Evolutionary conservation across 2,329 filamentous ascomycete genomes (phyloP).

Genomic region (Colletotrichum magnum): DNA sequence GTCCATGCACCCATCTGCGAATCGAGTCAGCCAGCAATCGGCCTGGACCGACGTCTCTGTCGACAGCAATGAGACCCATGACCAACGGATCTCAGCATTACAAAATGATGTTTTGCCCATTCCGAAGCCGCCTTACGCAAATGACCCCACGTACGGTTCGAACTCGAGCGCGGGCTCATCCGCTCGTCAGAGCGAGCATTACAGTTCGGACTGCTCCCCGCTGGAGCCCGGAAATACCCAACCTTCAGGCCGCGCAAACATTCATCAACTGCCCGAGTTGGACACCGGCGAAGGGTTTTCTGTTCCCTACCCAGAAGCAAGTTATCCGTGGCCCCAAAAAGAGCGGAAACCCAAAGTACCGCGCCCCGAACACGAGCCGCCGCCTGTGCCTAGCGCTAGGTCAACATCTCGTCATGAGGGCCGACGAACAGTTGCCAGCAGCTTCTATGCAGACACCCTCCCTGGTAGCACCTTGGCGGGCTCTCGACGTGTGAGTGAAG

Average conservation of each 20-base stretch:
- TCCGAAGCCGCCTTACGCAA: slow-evolving; percentile 41
- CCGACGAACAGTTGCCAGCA: slow-evolving; percentile 51
- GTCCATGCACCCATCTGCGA: slow-evolving; percentile 56
- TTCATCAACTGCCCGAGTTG: slow-evolving; percentile 63
- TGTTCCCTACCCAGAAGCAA: slow-evolving; percentile 57
- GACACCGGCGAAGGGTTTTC: slow-evolving; percentile 66
- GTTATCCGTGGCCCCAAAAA: slow-evolving; percentile 47
- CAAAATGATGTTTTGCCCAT: slow-evolving; percentile 33
- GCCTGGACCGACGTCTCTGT: slow-evolving; percentile 74
- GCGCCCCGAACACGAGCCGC: slow-evolving; percentile 65
- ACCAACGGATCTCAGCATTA: slow-evolving; percentile 42
- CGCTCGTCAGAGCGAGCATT: slow-evolving; percentile 40
- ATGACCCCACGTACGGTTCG: slow-evolving; percentile 23
- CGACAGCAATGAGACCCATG: slow-evolving; percentile 63
- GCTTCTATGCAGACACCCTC: slow-evolving; percentile 59
- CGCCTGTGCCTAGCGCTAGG: slow-evolving; percentile 60
- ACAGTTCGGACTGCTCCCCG: slow-evolving; percentile 52
- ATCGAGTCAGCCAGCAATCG: slow-evolving; percentile 69
- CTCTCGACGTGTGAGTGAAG: slow-evolving; percentile 62
- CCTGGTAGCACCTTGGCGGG: slow-evolving; percentile 59
- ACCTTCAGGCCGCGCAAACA: slow-evolving; percentile 41
- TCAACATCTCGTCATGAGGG: slow-evolving; percentile 49
- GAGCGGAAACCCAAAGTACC: slow-evolving; percentile 46
- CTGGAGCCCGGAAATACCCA: slow-evolving; percentile 43
- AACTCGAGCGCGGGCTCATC: slow-evolving; percentile 38